Evolutionary conservation across 1,284 basidiomycete genomes (phyloP).

Genomic region (Marasmius oreades): DNA sequence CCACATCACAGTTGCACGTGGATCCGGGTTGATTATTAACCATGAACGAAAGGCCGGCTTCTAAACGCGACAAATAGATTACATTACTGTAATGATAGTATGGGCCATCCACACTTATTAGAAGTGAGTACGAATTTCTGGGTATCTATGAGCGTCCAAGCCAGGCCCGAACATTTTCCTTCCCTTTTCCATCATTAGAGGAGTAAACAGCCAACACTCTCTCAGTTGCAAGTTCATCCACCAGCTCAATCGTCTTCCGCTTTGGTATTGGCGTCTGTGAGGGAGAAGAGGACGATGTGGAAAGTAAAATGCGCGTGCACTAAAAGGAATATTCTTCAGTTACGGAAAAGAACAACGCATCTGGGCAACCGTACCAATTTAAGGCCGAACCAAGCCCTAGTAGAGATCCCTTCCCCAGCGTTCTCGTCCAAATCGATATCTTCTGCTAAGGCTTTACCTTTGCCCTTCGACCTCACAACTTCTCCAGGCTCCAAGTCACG

Average conservation of each 20-base stretch:
- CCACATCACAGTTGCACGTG: too few species aligned
- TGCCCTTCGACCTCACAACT: constrained; percentile 33
- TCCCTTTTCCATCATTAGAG: constrained; percentile 22
- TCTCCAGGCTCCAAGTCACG: constrained; percentile 44
- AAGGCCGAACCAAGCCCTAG: constrained; percentile 84
- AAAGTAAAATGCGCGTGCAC: constrained; percentile 50
- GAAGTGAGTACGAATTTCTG: too few species aligned
- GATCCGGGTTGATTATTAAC: too few species aligned
- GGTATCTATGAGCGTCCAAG: constrained; percentile 16
- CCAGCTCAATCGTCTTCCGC: constrained; percentile 41
- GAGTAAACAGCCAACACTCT: constrained; percentile 56
- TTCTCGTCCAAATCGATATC: constrained; percentile 31
- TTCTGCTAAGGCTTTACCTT: background rate
- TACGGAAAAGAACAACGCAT: background rate
- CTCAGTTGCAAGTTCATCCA: constrained; percentile 74
- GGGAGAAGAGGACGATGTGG: constrained; percentile 35
- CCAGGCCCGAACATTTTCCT: constrained; percentile 33
- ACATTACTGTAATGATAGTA: too few species aligned
- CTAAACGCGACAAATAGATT: too few species aligned
- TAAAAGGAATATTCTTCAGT: constrained; percentile 21
- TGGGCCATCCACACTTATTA: too few species aligned
- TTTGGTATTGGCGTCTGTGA: constrained; percentile 53
- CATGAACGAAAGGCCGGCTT: too few species aligned
- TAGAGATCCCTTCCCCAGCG: constrained; percentile 32
- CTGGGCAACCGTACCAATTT: constrained; percentile 56